These are phyloP conservation scores for Isochrysis galbana DNA, from an alignment of 78 protist species.

Conservation along the genomic window DNA sequence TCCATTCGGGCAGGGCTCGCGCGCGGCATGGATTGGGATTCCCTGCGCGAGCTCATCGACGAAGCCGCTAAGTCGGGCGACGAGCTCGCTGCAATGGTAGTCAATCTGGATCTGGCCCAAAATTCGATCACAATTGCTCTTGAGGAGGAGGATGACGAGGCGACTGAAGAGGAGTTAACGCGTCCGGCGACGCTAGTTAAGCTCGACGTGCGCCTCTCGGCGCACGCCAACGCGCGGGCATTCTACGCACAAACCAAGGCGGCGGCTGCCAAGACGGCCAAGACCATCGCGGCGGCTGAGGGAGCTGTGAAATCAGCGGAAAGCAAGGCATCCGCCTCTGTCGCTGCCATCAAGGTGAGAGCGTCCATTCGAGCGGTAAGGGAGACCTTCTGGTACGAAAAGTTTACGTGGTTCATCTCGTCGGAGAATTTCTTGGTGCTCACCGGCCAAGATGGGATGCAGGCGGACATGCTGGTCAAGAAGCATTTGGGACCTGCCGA, in stretches of 20 bases:
- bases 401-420: conserved; percentile 94
- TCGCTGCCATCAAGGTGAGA: conserved; percentile 32
- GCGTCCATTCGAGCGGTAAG: conserved; percentile 65
- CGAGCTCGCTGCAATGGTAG: conserved; percentile 33
- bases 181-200: conserved; percentile 60
- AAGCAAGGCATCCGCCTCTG: conserved; percentile 25
- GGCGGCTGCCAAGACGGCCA: conserved; percentile 67
- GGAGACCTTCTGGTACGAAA: conserved; percentile 93
- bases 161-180: background rate
- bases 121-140: background rate
- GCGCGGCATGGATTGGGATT: conserved; percentile 80
- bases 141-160: conserved; percentile 46
- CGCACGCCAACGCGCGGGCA: conserved; percentile 81
- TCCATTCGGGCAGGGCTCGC: conserved; percentile 64
- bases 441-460: conserved; percentile 91
- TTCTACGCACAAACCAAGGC: conserved; percentile 73
- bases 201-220: conserved; percentile 80
- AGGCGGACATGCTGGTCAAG: conserved; percentile 87
- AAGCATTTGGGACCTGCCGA: conserved; percentile 73
- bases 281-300: conserved; percentile 73
- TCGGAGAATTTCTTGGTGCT: conserved; percentile 82
- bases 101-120: background rate
- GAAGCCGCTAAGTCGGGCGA: conserved; percentile 37
- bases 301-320: conserved; percentile 72
- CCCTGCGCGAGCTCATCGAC: conserved; percentile 42